Evolutionary conservation across 257 asterid genomes (phyloP).

Genomic region (Solanum rostratum): DNA sequence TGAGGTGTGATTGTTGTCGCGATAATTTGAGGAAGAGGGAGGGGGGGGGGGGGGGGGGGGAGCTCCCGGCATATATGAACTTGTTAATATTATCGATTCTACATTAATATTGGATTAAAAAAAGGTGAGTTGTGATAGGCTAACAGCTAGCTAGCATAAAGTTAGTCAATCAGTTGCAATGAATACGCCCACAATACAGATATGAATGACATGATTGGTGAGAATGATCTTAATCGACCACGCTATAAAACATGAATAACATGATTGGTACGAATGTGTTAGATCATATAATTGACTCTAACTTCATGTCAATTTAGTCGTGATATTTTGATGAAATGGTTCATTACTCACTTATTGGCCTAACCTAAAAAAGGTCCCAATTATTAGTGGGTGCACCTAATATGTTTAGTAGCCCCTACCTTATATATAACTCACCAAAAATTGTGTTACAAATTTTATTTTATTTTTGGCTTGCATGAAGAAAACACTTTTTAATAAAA

Average conservation of each 20-base stretch:
- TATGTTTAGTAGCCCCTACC: neutral
- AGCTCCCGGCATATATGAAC: neutral
- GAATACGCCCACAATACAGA: neutral
- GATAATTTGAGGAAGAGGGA: neutral
- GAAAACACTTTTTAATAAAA: too few species aligned
- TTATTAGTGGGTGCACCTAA: slow-evolving; percentile 15
- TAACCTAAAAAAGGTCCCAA: neutral
- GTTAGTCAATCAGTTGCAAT: neutral
- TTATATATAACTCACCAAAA: neutral
- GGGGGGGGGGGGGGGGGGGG: neutral
- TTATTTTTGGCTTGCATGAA: neutral
- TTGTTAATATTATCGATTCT: neutral
- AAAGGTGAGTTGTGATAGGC: neutral
- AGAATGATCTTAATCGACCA: neutral
- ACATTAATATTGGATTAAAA: neutral
- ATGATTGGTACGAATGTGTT: neutral
- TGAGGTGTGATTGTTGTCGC: neutral
- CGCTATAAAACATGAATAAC: neutral
- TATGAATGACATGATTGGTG: too few species aligned
- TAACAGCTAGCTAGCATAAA: neutral
- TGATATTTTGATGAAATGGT: neutral
- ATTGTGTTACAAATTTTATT: neutral
- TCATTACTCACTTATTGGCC: neutral
- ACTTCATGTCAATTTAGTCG: too few species aligned
- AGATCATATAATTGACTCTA: too few species aligned